Conservation (phyloP, 2,329 filamentous ascomycete species). For the Phialocephala sp. region DNA sequence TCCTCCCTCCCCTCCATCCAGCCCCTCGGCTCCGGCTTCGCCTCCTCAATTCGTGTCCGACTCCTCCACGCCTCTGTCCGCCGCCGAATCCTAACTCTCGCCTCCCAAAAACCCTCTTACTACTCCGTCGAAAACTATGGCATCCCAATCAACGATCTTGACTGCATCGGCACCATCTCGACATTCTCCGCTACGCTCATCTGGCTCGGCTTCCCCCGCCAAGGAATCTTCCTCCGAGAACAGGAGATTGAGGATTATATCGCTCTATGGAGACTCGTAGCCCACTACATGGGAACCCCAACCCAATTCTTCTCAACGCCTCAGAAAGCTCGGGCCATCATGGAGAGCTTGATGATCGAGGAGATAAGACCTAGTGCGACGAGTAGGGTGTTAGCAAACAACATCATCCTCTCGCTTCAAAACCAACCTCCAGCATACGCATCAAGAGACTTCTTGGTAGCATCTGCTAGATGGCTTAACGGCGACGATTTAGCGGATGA, state of each 20-base stretch:
- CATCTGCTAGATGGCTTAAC: conserved; percentile 73
- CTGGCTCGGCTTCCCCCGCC: conserved; percentile 72
- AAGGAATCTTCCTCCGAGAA: conserved; percentile 69
- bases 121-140: conserved; percentile 65
- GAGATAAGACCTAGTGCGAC: conserved; percentile 71
- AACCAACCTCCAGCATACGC: conserved; percentile 69
- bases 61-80: conserved; percentile 73
- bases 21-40: conserved; percentile 70
- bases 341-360: conserved; percentile 70
- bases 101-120: conserved; percentile 61
- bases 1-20: conserved; percentile 67
- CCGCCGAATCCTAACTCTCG: conserved; percentile 65
- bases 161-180: conserved; percentile 73
- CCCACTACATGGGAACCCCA: conserved; percentile 72
- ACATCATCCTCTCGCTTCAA: conserved; percentile 74
- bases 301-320: conserved; percentile 63
- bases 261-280: conserved; percentile 78
- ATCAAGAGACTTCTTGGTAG: conserved; percentile 69
- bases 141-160: conserved; percentile 76
- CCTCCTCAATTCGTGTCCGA: conserved; percentile 69
- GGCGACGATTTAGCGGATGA: conserved; percentile 65
- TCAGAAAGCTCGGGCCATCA: conserved; percentile 60
- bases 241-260: conserved; percentile 73
- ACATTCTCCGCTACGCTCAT: conserved; percentile 73
- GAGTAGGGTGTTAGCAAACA: conserved; percentile 71